These are phyloP conservation scores for Elsinoe australis DNA, from an alignment of 2,329 filamentous ascomycete genomes.

Conservation along the genomic window DNA sequence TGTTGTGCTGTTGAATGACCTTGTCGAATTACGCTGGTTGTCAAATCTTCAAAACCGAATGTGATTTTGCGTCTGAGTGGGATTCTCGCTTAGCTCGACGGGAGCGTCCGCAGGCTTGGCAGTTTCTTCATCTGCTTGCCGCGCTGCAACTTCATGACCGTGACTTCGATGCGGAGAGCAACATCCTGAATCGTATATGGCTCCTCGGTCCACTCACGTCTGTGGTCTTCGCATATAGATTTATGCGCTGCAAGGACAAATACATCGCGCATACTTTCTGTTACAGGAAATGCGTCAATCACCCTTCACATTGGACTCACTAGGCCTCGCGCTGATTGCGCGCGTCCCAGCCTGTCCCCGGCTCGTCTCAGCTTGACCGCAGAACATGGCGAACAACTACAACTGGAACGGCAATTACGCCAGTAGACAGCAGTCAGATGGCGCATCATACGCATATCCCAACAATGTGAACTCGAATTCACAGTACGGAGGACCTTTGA, in stretches of 20 bases:
- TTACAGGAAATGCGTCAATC: no score
- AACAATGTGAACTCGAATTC: slow-evolving; percentile 6
- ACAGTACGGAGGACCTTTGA: slow-evolving; percentile 11
- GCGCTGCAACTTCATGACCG: not conserved
- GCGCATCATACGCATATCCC: not conserved
- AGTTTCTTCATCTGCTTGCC: not conserved
- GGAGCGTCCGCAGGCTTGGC: not conserved
- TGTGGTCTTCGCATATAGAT: no score
- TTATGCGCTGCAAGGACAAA: no score
- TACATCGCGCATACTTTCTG: no score
- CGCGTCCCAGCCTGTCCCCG: no score
- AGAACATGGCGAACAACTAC: slow-evolving; percentile 10
- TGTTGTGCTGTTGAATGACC: slow-evolving; percentile 17
- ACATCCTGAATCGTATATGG: not conserved
- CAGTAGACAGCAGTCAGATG: slow-evolving; percentile 4
- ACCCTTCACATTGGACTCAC: no score
- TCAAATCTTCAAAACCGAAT: slow-evolving; percentile 15
- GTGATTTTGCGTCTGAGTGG: slow-evolving; percentile 18
- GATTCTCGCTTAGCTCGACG: slow-evolving; percentile 1
- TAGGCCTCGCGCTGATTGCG: no score
- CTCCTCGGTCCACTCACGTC: no score
- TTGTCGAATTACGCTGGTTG: slow-evolving; percentile 18
- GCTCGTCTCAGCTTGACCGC: no score
- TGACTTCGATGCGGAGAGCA: not conserved
- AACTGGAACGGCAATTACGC: not conserved